A percentile compares a stretch with the other conserved stretches of the same genome.
Conservation (phyloP, 2,329 filamentous ascomycete genomes). For the Leptodontidium sp. region DNA sequence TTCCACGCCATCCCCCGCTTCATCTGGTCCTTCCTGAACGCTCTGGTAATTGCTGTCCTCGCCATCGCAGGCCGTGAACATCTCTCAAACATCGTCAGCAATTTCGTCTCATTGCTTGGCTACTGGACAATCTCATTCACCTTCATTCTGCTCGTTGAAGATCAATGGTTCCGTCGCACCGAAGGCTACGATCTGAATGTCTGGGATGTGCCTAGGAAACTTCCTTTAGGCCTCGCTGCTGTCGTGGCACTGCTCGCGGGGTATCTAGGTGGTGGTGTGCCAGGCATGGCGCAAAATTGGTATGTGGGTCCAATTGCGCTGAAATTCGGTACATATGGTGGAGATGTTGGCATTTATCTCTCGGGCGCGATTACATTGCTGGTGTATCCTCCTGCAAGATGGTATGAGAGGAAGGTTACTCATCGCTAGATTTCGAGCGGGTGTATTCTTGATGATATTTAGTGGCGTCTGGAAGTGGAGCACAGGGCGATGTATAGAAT, state of each 20-base stretch:
- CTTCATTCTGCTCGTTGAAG: conserved; percentile 44
- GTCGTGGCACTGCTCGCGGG: conserved; percentile 41
- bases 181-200: conserved; percentile 43
- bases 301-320: conserved; percentile 45
- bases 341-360: conserved; percentile 45
- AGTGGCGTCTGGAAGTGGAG: background rate
- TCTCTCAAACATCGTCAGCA: conserved; percentile 42
- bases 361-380: conserved; percentile 41
- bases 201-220: conserved; percentile 41
- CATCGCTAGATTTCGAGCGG: conserved; percentile 29
- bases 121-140: conserved; percentile 47
- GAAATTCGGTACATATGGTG: conserved; percentile 43
- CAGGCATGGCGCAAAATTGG: conserved; percentile 46
- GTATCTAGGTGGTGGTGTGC: conserved; percentile 44
- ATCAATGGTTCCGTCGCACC: conserved; percentile 40
- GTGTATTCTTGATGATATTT: too few relatives aligned
- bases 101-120: conserved; percentile 45
- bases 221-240: conserved; percentile 45
- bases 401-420: conserved; percentile 42
- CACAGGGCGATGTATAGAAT: background rate
- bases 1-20: conserved; percentile 47
- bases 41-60: conserved; percentile 41
- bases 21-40: conserved; percentile 45
- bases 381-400: conserved; percentile 42
- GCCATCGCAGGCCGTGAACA: conserved; percentile 43